Evolutionary conservation across 2,329 filamentous ascomycete genomes (phyloP), one percentile per base, ranked within the genome.

Genomic region (Berkeleyomyces basicola): DNA sequence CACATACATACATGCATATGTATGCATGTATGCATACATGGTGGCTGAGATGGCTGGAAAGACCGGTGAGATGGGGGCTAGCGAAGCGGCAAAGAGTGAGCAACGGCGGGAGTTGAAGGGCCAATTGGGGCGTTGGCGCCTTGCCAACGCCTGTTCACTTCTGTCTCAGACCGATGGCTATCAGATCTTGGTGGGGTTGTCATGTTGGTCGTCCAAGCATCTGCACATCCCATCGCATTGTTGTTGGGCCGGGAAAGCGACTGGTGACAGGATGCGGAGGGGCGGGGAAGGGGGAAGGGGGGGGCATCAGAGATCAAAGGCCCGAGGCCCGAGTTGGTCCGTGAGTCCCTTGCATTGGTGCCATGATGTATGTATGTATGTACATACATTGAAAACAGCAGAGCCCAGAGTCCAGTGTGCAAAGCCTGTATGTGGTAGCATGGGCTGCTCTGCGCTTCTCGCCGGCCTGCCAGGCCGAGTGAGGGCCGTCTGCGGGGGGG

Each of bases 351-450:
- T 55, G 51, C 51, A 55, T 55, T 36, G 36, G 11, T 55, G 51
- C 39, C 51, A 55, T n/a, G 51, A 55, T 39, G 11, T 59, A 59
- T 39, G 33, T 55, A 55, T 39, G 51, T 55, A 55, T 55, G 49
- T 55, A 36, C 47, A 51, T 51, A 23, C 36, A 33, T n/a, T 36
- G 3, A 55, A 55, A 14, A 55, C 46, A 49, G 9, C n/a, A 49
- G 46, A 23, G 46, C 46, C 46, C 7, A 49, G 31, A 49, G n/a
- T 9, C n/a, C n/a, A 10, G 31, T 23, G 31, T 23, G 23, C 23
- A 23, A 23, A 23, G 23, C 2, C 23, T 23, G 2, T 23, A 23
- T 23, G 23, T 23, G 2, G 23, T 23, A 23, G 23, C 23, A 23
- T 23, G 23, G 23, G 23, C 23, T 23, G 23, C 23, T 23, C 43